Percentiles rank a stretch among this genome's conserved stretches.
phyloP scores from a whole-genome alignment of 768 basidiomycete species.

The Kwoniella newhampshirensis region DNA sequence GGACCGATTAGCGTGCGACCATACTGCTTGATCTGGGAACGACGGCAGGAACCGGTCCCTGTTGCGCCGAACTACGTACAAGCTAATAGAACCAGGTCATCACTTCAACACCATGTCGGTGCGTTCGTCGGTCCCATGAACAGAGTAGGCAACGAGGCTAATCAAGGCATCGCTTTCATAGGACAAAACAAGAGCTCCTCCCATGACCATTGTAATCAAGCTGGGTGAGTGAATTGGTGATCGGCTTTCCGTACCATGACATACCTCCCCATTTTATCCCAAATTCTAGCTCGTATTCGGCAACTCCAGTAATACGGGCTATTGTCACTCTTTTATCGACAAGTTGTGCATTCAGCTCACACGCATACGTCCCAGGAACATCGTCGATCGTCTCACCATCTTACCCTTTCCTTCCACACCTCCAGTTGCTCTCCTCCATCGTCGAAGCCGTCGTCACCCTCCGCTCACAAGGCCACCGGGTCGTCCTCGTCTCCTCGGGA shows the following conservation, averaged over 20 bases:
- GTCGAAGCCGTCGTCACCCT: conserved; percentile 86
- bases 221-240: conserved; percentile 62
- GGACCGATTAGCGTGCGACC: too few species aligned
- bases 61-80: too few species aligned
- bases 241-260: too few species aligned
- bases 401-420: conserved; percentile 82
- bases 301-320: too few species aligned
- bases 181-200: conserved; percentile 17
- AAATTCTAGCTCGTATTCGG: too few species aligned
- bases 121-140: too few species aligned
- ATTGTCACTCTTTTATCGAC: conserved; percentile 10
- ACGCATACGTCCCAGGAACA: conserved; percentile 62
- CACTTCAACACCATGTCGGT: too few species aligned
- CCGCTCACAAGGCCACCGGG: conserved; percentile 78
- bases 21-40: too few species aligned
- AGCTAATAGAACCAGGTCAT: too few species aligned
- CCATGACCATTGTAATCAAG: conserved; percentile 78
- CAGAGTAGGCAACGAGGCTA: too few species aligned
- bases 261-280: too few species aligned
- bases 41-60: too few species aligned
- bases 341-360: not conserved
- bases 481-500: conserved; percentile 92
- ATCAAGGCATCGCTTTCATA: conserved; percentile 4
- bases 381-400: conserved; percentile 92
- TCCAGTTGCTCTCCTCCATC: conserved; percentile 85